These are phyloP conservation scores for Tylopilus plumbeoviolaceoides DNA, from an alignment of 768 basidiomycete genomes.

Conservation along the genomic window DNA sequence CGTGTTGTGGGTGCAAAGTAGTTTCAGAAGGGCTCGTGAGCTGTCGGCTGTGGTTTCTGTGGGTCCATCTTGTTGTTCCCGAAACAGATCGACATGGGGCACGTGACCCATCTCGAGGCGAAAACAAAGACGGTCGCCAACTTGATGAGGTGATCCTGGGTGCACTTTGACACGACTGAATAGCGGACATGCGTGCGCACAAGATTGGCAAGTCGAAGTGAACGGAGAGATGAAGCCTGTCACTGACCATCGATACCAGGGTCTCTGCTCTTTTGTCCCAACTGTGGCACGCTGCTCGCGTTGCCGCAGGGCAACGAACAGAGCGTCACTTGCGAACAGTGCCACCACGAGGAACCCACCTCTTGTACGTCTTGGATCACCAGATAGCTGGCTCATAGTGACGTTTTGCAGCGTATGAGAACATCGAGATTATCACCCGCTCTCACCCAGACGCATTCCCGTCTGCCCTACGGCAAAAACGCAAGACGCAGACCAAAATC, in stretches of 20 bases:
- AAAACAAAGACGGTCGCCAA: conserved; percentile 12
- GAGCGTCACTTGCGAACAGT: conserved; percentile 84
- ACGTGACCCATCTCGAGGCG: conserved; percentile 15
- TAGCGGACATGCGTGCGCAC: conserved; percentile 32
- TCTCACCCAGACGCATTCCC: conserved; percentile 96
- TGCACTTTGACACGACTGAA: conserved; percentile 2
- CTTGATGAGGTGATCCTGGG: conserved; percentile 9
- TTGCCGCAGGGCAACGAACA: conserved; percentile 73
- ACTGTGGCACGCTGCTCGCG: conserved; percentile 86
- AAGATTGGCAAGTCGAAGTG: conserved; percentile 41
- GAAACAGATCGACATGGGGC: conserved; percentile 15
- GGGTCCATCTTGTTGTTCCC: conserved; percentile 22
- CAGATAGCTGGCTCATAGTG: not conserved
- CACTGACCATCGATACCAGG: conserved; percentile 41
- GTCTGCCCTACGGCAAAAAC: conserved; percentile 77
- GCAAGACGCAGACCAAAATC: conserved; percentile 83
- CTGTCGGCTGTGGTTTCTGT: conserved; percentile 3
- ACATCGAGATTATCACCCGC: conserved; percentile 81
- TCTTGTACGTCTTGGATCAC: conserved; percentile 59
- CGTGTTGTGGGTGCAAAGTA: conserved; percentile 6
- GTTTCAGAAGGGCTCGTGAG: not conserved
- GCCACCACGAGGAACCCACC: conserved; percentile 81
- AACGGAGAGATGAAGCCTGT: not conserved
- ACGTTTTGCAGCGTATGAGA: conserved; percentile 72
- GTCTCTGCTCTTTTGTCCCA: conserved; percentile 90